phyloP scores from a whole-genome alignment of 2,329 filamentous ascomycete genomes.

The Chaetothyriales sp. region DNA sequence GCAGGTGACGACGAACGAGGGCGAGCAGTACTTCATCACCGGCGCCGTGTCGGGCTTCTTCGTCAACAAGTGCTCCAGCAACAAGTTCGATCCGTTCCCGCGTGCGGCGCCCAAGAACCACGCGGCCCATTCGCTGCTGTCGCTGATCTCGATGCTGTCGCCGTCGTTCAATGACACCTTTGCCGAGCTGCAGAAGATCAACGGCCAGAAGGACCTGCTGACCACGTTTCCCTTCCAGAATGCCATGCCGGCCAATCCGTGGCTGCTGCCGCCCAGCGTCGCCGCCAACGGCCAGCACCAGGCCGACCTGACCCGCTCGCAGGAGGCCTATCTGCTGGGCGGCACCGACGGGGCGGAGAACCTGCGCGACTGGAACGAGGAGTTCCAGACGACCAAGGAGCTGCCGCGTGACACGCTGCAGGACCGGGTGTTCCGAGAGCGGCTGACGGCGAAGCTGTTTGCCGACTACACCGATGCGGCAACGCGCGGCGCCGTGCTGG shows the following conservation, averaged over 20 bases:
- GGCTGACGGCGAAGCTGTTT: constrained; percentile 87
- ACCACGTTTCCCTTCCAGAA: constrained; percentile 94
- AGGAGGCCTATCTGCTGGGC: constrained; percentile 80
- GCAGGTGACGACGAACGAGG: constrained; percentile 77
- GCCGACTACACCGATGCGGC: constrained; percentile 97
- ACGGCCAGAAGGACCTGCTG: constrained; percentile 72
- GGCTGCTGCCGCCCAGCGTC: constrained; percentile 62
- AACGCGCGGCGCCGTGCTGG: constrained; percentile 76
- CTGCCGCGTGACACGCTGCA: constrained; percentile 87
- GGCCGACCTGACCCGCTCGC: constrained; percentile 72
- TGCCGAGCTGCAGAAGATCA: constrained; percentile 65
- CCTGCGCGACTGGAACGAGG: constrained; percentile 95
- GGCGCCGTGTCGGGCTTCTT: constrained; percentile 90
- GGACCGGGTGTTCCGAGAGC: constrained; percentile 89
- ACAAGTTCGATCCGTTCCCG: constrained; percentile 85
- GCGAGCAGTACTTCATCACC: constrained; percentile 88
- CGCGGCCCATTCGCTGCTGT: constrained; percentile 73
- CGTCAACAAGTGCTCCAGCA: constrained; percentile 90
- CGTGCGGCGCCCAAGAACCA: constrained; percentile 63
- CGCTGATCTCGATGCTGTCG: constrained; percentile 64
- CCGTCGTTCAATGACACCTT: constrained; percentile 70
- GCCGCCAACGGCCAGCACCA: constrained; percentile 55
- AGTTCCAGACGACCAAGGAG: constrained; percentile 93
- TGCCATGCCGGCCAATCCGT: constrained; percentile 79
- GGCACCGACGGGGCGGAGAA: constrained; percentile 91